Base-by-base conservation (phyloP, 257 asterid species). In the Solanum gracilifrons region DNA sequence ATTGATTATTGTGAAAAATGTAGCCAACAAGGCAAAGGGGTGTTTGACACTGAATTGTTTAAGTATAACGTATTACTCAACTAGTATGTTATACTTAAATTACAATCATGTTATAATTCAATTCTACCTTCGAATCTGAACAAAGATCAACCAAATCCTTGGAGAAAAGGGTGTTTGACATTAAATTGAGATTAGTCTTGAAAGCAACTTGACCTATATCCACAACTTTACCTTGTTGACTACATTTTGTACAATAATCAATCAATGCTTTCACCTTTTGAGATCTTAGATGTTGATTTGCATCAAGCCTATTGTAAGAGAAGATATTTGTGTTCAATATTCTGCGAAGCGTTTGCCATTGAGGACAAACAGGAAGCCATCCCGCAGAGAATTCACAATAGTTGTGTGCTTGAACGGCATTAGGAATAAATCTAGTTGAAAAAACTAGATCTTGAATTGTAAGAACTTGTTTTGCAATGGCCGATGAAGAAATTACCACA, bases 221-320 rank as follows among this genome's bases (percentile, higher is more conserved):
- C 7, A 48, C 16, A 48, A 5, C 7, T 48, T 13, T 5, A 13
- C 20, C 16, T 48, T 37, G 11, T 87, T 89, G 91, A 25, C 97
- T 55, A 32, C 72, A 88, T 15, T 88, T 90, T 88, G 82, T 39
- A 89, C 96, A 93, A 80, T 90, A 93, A 1, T 89, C 89, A 2
- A 95, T 80, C 20, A 94, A 94, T 88, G 94, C 97, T 86, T 94
- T 86, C 86, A 90, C n/a, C 86, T 88, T 90, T 13, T 84, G 76
- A 5, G 29, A 89, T 37, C 90, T 89, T 2, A 88, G 85, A 15
- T 51, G 86, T 35, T 48, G 85, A 66, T 88, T 86, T 20, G 92
- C 87, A 15, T 90, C 87, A 16, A 90, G 75, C 7, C 87, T 64
- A 64, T 64, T 66, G 31, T 8, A 12, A 25, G 33, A 25, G 33